Base-by-base conservation (phyloP, 2,329 filamentous ascomycete species). In the Colletotrichum sp. region DNA sequence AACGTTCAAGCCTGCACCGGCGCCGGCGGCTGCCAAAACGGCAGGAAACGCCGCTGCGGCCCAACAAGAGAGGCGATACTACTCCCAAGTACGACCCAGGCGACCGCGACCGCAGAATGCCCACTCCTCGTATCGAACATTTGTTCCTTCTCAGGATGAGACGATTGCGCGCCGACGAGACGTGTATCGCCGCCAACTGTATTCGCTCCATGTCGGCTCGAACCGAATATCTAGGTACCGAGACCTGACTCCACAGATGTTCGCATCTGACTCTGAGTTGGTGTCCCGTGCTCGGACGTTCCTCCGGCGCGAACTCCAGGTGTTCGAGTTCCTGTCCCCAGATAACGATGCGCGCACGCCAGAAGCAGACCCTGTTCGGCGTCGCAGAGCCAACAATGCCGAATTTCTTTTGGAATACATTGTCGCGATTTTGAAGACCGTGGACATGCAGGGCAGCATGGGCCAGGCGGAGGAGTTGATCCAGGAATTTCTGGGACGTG, bases 401-500 rank as follows among this genome's bases (percentile, higher is more conserved):
- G 96, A 98, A 81, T 98, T 96, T 77, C 84, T 98, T 13, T 89
- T 98, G 12, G 95, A 98, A 81, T 98, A 98, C 82, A 92, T 98
- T 69, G 85, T 98, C 55, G 94, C 94, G 12, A 94, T 98, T 26
- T 85, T 98, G 75, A 96, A 95, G 82, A 95, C 92, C 1, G 92
- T 97, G 18, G 95, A 98, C 81, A 89, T 96, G 6, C 95, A 95
- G 84, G 94, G 92, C 6, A 95, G 94, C 77, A 90, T 90, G 52
- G 96, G 95, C 0, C 92, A 95, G 80, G 95, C 95, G 0, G 95
- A 97, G 82, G 92, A 95, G 57, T 90, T 98, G 85, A 83, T 98
- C 49, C 87, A 91, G 26, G 95, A 97, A 65, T 97, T 96, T 78
- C 81, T 98, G 6, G 96, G 96, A 0, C 88, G 92, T 71, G 91